Evolutionary conservation across 1,284 basidiomycete species (phyloP).

Genomic region (Tranzscheliella williamsii): DNA sequence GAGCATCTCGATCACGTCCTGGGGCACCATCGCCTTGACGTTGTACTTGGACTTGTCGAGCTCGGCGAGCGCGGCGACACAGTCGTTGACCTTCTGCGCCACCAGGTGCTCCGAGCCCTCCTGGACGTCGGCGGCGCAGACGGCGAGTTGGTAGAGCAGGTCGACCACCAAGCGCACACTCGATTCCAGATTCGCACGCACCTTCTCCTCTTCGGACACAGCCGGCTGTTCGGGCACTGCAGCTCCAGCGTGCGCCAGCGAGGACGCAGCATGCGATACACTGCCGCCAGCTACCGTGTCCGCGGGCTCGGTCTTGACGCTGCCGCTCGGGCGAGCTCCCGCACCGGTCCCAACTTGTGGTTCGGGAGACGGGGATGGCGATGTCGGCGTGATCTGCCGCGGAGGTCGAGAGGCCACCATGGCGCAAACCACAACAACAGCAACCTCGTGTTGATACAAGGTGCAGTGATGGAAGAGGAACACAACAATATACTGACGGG

Average conservation of each 20-base stretch:
- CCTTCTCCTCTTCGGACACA: neutral
- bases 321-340: neutral
- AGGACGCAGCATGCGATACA: neutral
- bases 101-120: constrained; percentile 43
- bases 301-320: neutral
- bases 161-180: constrained; percentile 48
- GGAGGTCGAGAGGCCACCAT: constrained; percentile 2
- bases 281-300: neutral
- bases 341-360: constrained; percentile 8
- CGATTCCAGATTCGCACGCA: constrained; percentile 45
- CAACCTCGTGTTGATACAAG: too few relatives aligned
- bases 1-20: constrained; percentile 55
- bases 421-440: too few relatives aligned
- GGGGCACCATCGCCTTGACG: constrained; percentile 42
- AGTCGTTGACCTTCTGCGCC: constrained; percentile 48
- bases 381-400: constrained; percentile 35
- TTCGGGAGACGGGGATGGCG: constrained; percentile 36
- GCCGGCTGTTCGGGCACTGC: neutral
- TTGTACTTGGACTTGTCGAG: constrained; percentile 44
- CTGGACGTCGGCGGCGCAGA: constrained; percentile 53
- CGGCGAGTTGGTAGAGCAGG: constrained; percentile 53
- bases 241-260: neutral
- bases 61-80: constrained; percentile 42
- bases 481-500: too few relatives aligned
- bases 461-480: too few relatives aligned